Evolutionary conservation across 2,329 filamentous ascomycete species (phyloP), one percentile per base, ranked within the genome.

Genomic region (Alternaria arborescens): DNA sequence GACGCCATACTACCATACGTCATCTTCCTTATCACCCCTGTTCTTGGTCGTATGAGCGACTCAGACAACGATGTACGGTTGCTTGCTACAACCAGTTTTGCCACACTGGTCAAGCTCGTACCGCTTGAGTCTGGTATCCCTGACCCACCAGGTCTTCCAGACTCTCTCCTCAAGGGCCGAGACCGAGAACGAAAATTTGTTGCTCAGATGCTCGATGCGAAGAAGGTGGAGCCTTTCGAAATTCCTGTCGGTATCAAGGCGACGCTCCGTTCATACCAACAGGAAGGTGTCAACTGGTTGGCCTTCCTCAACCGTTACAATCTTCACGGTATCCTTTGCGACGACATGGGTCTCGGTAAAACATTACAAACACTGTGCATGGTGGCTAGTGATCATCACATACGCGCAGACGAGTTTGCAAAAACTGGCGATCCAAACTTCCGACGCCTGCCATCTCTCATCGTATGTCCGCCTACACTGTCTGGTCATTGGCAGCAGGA

Each of bases 401-500:
- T 96, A 74, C 89, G 95, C 62, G 93, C 92, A 0, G 92, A 97
- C 74, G 93, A 98, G 74, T 98, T 90, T 76, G 89, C 89, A 28
- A 93, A 91, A 79, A 96, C 94, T 0, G 86, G 90, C 47, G 88
- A 92, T 28, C 84, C 88, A 0, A 95, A 99, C 73, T 87, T 88
- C 53, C 88, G 93, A 60, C 89, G 87, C 57, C 82, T 99, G 41
- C 94, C 95, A 2, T 97, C 94, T 12, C 85, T 99, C 55, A 97
- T 99, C 64, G 91, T 99, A 50, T 99, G 95, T 73, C 96, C 95
- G 6, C 95, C 95, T 1, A 98, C 95, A 0, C 85, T 99, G 24
- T 97, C 95, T 18, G 95, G 96, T 8, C 95, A 99, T 80, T 99
- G 95, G 95, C 94, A 97, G 78, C 95, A 99, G 76, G 95, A 99